phyloP scores from a whole-genome alignment of 306 rosid genomes.

The Cicer judaicum region DNA sequence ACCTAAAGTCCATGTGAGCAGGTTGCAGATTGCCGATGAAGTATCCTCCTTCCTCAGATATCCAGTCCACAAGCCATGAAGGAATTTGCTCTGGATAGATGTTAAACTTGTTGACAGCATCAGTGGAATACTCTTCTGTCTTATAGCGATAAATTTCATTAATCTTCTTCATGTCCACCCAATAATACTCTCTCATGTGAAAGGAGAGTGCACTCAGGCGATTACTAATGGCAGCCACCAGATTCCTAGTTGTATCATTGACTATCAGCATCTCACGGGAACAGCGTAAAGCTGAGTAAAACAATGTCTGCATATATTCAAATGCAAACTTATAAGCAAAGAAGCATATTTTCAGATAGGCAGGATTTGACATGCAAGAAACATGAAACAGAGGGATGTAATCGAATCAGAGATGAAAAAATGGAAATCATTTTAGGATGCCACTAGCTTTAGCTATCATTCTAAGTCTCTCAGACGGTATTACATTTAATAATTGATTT shows the following conservation, averaged over 20 bases:
- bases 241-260: conserved; percentile 70
- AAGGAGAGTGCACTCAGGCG: conserved; percentile 92
- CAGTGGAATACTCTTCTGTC: conserved; percentile 89
- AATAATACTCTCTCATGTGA: conserved; percentile 90
- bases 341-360: conserved; percentile 18
- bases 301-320: conserved; percentile 66
- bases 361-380: conserved; percentile 2
- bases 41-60: conserved; percentile 89
- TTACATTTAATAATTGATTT: background rate
- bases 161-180: conserved; percentile 84
- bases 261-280: conserved; percentile 86
- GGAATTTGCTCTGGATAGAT: conserved; percentile 98
- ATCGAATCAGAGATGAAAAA: conserved; percentile 7
- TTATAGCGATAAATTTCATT: conserved; percentile 94
- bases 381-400: conserved; percentile 1
- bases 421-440: background rate
- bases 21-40: conserved; percentile 92
- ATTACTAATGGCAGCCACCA: conserved; percentile 78
- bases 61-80: conserved; percentile 92
- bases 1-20: conserved; percentile 97
- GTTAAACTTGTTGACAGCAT: conserved; percentile 93
- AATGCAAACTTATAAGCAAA: conserved; percentile 32
- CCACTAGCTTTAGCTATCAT: conserved; percentile 13
- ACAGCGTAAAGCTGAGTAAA: conserved; percentile 83
- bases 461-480: conserved; percentile 21